Base-by-base conservation (phyloP, 75 land plant genomes). In the Gnetum montanum region DNA sequence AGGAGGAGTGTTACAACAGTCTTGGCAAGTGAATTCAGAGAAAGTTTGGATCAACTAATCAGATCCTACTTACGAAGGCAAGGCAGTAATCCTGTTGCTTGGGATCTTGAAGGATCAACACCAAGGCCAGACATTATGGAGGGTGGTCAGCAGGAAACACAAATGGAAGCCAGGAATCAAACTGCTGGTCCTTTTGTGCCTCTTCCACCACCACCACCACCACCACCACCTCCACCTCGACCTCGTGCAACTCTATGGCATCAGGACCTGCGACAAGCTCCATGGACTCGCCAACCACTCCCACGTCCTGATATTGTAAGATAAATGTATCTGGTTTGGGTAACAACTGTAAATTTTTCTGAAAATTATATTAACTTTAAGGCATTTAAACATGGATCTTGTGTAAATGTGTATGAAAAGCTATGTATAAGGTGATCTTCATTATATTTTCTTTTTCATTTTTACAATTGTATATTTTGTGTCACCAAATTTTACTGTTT, bases 1-100 rank as follows among this genome's bases (percentile, higher is more conserved):
- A 93, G 98, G 84, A 64, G 98, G 55, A 93, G 98, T 66, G 98
- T 93, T 38, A 84, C 95, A 29, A 93, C 76, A 53, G 85, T 93
- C 58, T 80, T 93, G 61, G 81, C 83, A 1, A 93, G 98, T 77
- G 98, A 91, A 18, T 93, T 93, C 47, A 89, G 98, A 43, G 89
- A 88, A 48, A 80, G 89, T 33, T 54, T 93, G 54, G 98, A 93
- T 58, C 89, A 79, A 35, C 70, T 93, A 44, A 88, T 93, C 63
- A 82, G 75, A 57, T 88, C 98, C 3, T 89, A 88, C 49, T 66
- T 93, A 43, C 82, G 80, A 60, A 79, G 90, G 62, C 94, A 85
- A 66, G 68, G 78, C 25, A 80, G 67, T 40, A 41, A 64, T 43
- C 95, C 98, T 26, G 57, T 75, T 66, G 77, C 83, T 35, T 81